Base-by-base conservation (phyloP, 305 asterid genomes). In the Vinca major region DNA sequence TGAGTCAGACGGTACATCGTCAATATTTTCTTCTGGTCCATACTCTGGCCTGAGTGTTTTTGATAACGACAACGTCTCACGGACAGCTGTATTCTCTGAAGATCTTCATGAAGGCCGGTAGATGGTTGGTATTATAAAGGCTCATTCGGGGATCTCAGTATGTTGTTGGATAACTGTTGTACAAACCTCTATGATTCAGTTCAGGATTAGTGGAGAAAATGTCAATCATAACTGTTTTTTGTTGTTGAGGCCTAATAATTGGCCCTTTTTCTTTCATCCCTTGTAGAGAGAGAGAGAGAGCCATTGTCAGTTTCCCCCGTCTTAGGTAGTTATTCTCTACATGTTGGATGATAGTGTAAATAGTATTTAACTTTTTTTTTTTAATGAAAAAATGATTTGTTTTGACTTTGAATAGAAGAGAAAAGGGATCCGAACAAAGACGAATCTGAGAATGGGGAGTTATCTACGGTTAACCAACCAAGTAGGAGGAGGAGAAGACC, bases 81-180 rank as follows among this genome's bases (percentile, higher is more conserved):
- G 93, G 77, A 83, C 92, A 2, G 88, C 79, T 67, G 88, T 89
- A 51, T 87, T 85, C 79, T 90, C 98, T 2, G 98, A 90, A 79
- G 98, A 93, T 85, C 96, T 93, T 62, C 98, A 90, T 10, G 98
- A 93, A 82, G 97, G 97, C 58, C 78, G 97, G 68, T 93, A 80
- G 84, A 26, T 26, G 33, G 33, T 26, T 26, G 0, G 1, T 26
- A 26, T 26, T 26, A 26, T n/a, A 26, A 26, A 26, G 33, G 33
- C 33, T 26, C 33, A 26, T 26, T 26, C 1, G 33, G 33, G 33
- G 33, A 26, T 26, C 33, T 26, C 33, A 26, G 33, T 26, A 26
- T 26, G 33, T 26, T 26, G 33, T 26, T 26, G 33, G 33, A 26
- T 26, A 26, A 26, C 33, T 26, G 33, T 26, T 26, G 33, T 26